Evolutionary conservation across 495 filamentous ascomycete species (phyloP), one percentile per base, ranked within the genome.

Genomic region (Daldinia loculata): DNA sequence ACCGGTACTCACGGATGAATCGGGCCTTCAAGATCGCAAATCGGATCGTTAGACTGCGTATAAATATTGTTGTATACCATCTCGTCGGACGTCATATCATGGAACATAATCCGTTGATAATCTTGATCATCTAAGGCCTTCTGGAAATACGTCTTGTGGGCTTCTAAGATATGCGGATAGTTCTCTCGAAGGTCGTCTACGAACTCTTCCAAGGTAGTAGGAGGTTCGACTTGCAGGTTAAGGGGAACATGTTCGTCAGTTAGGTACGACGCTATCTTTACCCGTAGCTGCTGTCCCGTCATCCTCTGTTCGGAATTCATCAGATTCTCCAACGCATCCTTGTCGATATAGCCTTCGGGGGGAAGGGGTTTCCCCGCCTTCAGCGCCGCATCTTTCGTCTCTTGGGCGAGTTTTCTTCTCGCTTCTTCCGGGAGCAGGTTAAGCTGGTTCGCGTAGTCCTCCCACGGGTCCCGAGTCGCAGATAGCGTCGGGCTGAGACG

Each of bases 31-130:
- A 81, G 64, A 39, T 76, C 68, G 5, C 53, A 68, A 4, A 12
- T 14, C 15, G 58, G 41, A 24, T 69, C 60, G 12, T 77, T 43
- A 0, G 72, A 51, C 52, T 76, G 57, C 5, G 66, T 70, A 32
- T 72, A 52, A 4, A 67, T 34, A 19, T 65, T 45, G 2, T 61
- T 19, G 0, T 63, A 8, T 24, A 79, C 48, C 3, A 80, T 63
- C 62, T 81, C 80, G 52, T 80, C 76, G 1, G 76, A 80, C 27
- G 77, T 80, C 29, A 76, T 0, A 4, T 63, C 72, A 14, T n/a
- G 0, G 8, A 79, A 73, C 0, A 80, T 0, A 9, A 67, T 4
- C 0, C 76, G 71, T 36, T 81, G 80, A 17, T 66, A 81, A 30
- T 80, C 72, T 32, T 75, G 68, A 66, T 81, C 80, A 14, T 71